phyloP scores from a whole-genome alignment of 345 rosid species.

The Populus alba region DNA sequence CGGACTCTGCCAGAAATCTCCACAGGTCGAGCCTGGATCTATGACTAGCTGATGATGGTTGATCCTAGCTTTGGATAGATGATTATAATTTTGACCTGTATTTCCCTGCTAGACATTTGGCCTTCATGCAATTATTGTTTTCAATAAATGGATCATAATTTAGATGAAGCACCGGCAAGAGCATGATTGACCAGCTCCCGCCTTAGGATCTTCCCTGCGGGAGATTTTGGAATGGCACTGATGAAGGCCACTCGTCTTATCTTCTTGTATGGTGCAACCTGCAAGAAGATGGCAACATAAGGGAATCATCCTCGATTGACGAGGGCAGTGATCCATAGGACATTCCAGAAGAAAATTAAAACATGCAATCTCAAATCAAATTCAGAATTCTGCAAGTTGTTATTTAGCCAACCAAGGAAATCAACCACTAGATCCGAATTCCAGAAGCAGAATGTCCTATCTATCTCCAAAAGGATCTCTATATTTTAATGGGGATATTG shows the following conservation, averaged over 20 bases:
- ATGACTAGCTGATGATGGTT: neutral
- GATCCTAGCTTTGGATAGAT: neutral
- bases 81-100: neutral
- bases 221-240: constrained; percentile 61
- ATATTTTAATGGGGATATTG: neutral
- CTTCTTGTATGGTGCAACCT: constrained; percentile 95
- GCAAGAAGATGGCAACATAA: too few species aligned
- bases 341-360: neutral
- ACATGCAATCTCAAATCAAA: neutral
- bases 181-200: constrained; percentile 56
- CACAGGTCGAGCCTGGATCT: neutral
- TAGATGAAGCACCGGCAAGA: constrained; percentile 34
- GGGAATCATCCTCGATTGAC: too few species aligned
- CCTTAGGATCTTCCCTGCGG: constrained; percentile 82
- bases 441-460: neutral
- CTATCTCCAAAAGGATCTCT: neutral
- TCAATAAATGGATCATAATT: constrained; percentile 26
- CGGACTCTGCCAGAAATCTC: neutral
- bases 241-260: constrained; percentile 74
- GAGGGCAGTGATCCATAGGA: too few species aligned
- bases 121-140: neutral
- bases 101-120: neutral
- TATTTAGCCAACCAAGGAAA: neutral
- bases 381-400: neutral
- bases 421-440: neutral